A percentile compares a stretch with the other conserved stretches of the same genome.
These are phyloP conservation scores for Lentinula boryana DNA, from an alignment of 768 basidiomycete species.

Conservation along the genomic window DNA sequence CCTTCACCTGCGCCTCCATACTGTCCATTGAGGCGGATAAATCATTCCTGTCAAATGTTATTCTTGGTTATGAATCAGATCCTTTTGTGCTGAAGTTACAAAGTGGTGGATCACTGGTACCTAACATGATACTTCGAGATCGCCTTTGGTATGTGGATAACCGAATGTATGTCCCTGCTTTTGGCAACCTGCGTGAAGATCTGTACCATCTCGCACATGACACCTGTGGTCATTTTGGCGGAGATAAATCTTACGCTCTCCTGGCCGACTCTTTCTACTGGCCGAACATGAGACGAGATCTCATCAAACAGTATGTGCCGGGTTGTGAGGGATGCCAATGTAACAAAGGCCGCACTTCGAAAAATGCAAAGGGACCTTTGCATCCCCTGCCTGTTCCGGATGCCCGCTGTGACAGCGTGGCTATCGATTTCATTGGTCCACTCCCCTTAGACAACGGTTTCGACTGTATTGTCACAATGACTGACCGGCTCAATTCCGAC, in stretches of 20 bases:
- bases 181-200: neutral
- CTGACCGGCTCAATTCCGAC: slow-evolving; percentile 10
- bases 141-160: slow-evolving; percentile 6
- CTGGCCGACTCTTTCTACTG: slow-evolving; percentile 11
- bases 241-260: slow-evolving; percentile 11
- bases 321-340: slow-evolving; percentile 18
- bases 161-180: neutral
- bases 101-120: neutral
- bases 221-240: slow-evolving; percentile 12
- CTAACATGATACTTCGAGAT: neutral
- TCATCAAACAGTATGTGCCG: slow-evolving; percentile 17
- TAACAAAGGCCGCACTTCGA: slow-evolving; percentile 17
- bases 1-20: too few species aligned
- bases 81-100: neutral
- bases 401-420: slow-evolving; percentile 5
- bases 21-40: too few species aligned
- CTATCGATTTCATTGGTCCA: slow-evolving; percentile 21
- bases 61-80: neutral
- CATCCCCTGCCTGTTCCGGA: slow-evolving; percentile 18
- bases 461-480: slow-evolving; percentile 16
- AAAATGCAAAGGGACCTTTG: slow-evolving; percentile 8
- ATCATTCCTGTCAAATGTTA: neutral
- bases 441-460: slow-evolving; percentile 15
- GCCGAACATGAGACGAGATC: slow-evolving; percentile 17
- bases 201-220: slow-evolving; percentile 13